phyloP scores from a whole-genome alignment of 805 yeast species.

The Starmerella etchellsii region DNA sequence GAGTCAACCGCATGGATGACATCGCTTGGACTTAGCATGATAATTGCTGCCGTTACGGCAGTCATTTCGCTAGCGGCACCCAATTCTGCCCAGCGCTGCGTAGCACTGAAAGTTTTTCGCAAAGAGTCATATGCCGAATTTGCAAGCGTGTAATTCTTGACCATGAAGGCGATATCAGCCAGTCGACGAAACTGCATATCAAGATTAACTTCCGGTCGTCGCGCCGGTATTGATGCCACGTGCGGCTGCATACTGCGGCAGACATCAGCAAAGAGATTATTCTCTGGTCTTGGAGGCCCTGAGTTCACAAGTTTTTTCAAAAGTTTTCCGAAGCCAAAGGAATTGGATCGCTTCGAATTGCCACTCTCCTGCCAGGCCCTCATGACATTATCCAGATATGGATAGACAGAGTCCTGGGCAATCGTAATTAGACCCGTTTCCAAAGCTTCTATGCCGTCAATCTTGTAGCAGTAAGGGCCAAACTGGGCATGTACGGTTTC shows the following conservation, averaged over 20 bases:
- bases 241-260: constrained; percentile 18
- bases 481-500: constrained; percentile 15
- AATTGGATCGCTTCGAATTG: background rate
- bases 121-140: constrained; percentile 71
- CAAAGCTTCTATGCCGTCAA: constrained; percentile 31
- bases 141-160: constrained; percentile 79
- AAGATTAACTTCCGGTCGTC: constrained; percentile 2
- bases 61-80: constrained; percentile 87
- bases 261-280: constrained; percentile 11
- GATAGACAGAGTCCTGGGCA: constrained; percentile 42
- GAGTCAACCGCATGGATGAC: constrained; percentile 44
- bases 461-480: constrained; percentile 26
- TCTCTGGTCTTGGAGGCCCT: constrained; percentile 19
- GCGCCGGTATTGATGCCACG: constrained; percentile 17
- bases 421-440: constrained; percentile 35
- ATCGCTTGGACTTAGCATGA: constrained; percentile 20
- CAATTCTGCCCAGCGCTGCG: constrained; percentile 65
- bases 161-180: constrained; percentile 86
- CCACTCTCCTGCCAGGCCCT: constrained; percentile 41
- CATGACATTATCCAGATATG: constrained; percentile 78
- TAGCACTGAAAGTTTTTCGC: constrained; percentile 61
- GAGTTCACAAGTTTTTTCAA: constrained; percentile 13
- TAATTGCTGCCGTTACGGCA: constrained; percentile 53
- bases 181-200: constrained; percentile 68
- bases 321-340: constrained; percentile 16